A percentile compares a stretch with the other conserved stretches of the same genome.
phyloP scores from a whole-genome alignment of 371 early-diverging fungal genomes.

The Mucor ambiguus region DNA sequence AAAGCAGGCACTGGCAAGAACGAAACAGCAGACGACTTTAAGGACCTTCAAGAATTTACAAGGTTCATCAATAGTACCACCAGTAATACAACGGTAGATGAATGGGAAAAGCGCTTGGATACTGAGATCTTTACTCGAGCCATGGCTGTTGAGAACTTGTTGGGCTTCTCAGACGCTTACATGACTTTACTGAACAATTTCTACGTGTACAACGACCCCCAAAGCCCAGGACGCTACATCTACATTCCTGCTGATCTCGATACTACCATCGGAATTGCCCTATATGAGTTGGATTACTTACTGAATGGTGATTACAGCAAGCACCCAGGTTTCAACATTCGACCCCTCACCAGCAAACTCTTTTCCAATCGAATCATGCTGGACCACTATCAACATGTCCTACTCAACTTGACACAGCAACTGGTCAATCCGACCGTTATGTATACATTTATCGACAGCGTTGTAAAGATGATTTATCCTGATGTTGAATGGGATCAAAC shows the following conservation, averaged over 20 bases:
- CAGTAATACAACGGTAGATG: slow-evolving; percentile 1
- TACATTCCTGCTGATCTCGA: slow-evolving; percentile 40
- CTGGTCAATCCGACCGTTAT: slow-evolving; percentile 16
- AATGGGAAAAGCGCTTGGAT: slow-evolving; percentile 36
- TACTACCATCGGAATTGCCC: slow-evolving; percentile 23
- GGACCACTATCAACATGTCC: slow-evolving; percentile 9
- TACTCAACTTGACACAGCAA: slow-evolving; percentile 12
- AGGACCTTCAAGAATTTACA: slow-evolving; percentile 29
- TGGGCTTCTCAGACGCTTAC: slow-evolving; percentile 37
- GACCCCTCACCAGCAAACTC: slow-evolving; percentile 20
- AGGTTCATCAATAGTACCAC: slow-evolving; percentile 25
- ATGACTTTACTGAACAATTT: slow-evolving; percentile 30
- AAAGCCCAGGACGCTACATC: slow-evolving; percentile 12
- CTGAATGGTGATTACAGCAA: slow-evolving; percentile 30
- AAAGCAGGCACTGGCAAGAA: slow-evolving; percentile 15
- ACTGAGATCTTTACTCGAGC: slow-evolving; percentile 25
- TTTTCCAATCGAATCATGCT: neutral
- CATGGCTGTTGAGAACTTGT: slow-evolving; percentile 33
- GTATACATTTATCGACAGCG: slow-evolving; percentile 23
- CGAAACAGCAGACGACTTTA: slow-evolving; percentile 7
- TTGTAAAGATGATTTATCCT: slow-evolving; percentile 14
- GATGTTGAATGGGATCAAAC: slow-evolving; percentile 30
- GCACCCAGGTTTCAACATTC: slow-evolving; percentile 27
- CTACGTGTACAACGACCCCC: slow-evolving; percentile 28
- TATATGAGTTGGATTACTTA: neutral